A percentile compares a stretch with the other conserved stretches of the same genome.
phyloP scores from a whole-genome alignment of 169 alveolate genomes.

The Plasmodium sp. region DNA sequence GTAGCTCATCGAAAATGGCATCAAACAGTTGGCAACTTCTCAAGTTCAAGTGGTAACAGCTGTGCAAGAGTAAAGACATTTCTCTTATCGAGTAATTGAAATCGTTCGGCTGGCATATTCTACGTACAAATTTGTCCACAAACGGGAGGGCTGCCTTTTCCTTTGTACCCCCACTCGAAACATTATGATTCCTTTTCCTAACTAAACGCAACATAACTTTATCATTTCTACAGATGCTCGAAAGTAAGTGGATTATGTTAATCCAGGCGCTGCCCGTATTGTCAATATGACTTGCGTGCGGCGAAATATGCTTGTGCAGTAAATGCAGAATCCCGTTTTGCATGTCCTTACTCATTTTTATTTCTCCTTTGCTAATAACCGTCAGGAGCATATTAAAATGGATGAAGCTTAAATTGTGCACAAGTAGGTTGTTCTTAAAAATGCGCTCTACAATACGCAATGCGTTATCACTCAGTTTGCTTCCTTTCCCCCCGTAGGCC shows the following conservation, averaged over 20 bases:
- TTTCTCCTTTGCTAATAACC: slow-evolving; percentile 23
- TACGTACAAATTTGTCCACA: slow-evolving; percentile 20
- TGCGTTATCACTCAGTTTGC: background rate
- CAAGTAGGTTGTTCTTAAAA: slow-evolving; percentile 6
- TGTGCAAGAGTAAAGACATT: slow-evolving; percentile 47
- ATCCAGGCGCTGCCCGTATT: slow-evolving; percentile 62
- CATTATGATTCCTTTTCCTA: background rate
- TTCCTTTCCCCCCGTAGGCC: background rate
- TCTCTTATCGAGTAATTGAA: slow-evolving; percentile 57
- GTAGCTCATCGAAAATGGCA: slow-evolving; percentile 11
- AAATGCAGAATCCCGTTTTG: slow-evolving; percentile 13
- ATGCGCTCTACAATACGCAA: slow-evolving; percentile 18
- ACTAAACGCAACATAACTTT: slow-evolving; percentile 11
- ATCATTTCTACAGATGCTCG: slow-evolving; percentile 25
- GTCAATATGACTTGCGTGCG: background rate
- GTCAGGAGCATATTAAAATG: slow-evolving; percentile 62
- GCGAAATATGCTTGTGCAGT: slow-evolving; percentile 19
- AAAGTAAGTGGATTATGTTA: slow-evolving; percentile 27
- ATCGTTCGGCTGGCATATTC: background rate
- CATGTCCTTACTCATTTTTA: slow-evolving; percentile 38
- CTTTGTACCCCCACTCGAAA: background rate
- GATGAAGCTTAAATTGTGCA: slow-evolving; percentile 28
- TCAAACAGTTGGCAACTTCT: slow-evolving; percentile 13
- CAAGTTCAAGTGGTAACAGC: slow-evolving; percentile 15
- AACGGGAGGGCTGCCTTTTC: background rate